Evolutionary conservation across 176 grass and related monocot genomes (phyloP), one percentile per base, ranked within the genome.

Genomic region (Oryza australiensis): DNA sequence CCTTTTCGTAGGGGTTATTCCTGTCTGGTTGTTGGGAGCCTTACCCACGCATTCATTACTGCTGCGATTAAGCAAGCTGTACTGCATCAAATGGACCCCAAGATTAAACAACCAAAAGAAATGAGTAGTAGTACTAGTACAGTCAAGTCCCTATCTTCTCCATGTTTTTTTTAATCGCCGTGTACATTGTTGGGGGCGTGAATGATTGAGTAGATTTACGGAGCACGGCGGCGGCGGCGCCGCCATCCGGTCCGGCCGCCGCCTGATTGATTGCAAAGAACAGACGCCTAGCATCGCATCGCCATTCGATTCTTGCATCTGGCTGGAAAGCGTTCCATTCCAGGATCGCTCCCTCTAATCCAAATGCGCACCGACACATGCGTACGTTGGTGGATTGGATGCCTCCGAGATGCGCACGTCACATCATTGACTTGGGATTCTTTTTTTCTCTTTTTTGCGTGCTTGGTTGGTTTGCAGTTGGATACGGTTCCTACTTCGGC

Each of bases 401-500:
- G 33, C 51, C 20, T 62, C 12, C 72, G n/a, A 42, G 76, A 66
- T 66, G 37, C 40, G 6, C 64, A 20, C 65, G 75, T 67, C 67
- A 43, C 68, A 49, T 72, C 80, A 20, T 71, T 82, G 78, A 77
- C 55, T 7, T 55, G 51, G 7, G 5, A 2, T 42, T 3, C 53
- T 35, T 4, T 2, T 63, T 29, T 7, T 1, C 46, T 41, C 7
- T 14, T 59, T n/a, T 43, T 34, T 30, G 1, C 13, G 37, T 40
- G 18, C 3, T 34, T 64, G 46, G 30, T 42, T 66, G 27, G 5
- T 7, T 76, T 80, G 60, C 85, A 97, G 94, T 94, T 64, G 92
- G 86, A 1, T 92, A 93, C 63, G 89, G 86, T 1, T 81, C 90
- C 82, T 94, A 94, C 81, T 91, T 94, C 9, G 95, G 92, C 32